A percentile compares a stretch with the other conserved stretches of the same genome.
These are phyloP conservation scores for Gossypium raimondii DNA, from an alignment of 345 rosid species.

Conservation along the genomic window DNA sequence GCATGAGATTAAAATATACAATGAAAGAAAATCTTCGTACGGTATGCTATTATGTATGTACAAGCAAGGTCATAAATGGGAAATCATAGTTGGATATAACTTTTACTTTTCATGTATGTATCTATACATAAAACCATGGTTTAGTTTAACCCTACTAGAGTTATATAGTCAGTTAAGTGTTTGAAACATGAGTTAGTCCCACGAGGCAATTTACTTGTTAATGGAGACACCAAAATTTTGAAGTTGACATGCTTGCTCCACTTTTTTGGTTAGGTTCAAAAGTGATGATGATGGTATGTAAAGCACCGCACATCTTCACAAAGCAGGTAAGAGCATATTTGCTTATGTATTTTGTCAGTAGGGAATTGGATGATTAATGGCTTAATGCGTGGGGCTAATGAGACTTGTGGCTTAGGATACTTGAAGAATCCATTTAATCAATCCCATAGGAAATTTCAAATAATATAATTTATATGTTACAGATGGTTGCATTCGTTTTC, in stretches of 20 bases:
- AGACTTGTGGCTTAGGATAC: conserved; percentile 18
- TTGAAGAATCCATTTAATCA: conserved; percentile 19
- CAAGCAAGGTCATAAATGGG: conserved; percentile 12
- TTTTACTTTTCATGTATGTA: neutral
- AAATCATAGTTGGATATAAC: neutral
- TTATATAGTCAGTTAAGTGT: neutral
- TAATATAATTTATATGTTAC: neutral
- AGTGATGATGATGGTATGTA: conserved; percentile 18
- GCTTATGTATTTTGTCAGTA: conserved; percentile 19
- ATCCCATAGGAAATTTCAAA: neutral
- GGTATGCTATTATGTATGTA: too few relatives aligned
- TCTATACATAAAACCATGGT: conserved; percentile 6
- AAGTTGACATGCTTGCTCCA: conserved; percentile 44
- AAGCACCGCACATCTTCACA: conserved; percentile 28
- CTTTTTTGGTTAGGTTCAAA: conserved; percentile 37
- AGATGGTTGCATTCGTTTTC: conserved; percentile 10
- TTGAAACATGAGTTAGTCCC: conserved; percentile 3
- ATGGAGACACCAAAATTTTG: conserved; percentile 36
- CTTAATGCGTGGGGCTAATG: conserved; percentile 14
- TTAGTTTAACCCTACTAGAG: conserved; percentile 4
- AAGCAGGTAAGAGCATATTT: conserved; percentile 10
- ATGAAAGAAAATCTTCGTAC: too few relatives aligned
- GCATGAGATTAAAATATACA: too few relatives aligned
- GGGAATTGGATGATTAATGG: conserved; percentile 19
- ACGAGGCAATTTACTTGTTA: conserved; percentile 17